A percentile compares a stretch with the other conserved stretches of the same genome.
Conservation (phyloP, 768 basidiomycete species). For the Tricholoma bakamatsutake region DNA sequence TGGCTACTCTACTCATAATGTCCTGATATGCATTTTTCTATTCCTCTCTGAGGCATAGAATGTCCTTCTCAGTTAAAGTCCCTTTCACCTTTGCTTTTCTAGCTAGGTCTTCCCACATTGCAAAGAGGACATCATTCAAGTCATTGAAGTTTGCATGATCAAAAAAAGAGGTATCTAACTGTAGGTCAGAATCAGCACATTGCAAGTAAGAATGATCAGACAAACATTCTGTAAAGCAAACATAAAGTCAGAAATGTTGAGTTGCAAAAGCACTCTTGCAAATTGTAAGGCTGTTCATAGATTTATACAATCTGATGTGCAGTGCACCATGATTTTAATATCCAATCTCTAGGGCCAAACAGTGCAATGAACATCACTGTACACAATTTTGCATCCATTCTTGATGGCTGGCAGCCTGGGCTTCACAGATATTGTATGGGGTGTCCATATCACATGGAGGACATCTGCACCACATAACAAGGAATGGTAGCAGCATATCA, state of each 20-base stretch:
- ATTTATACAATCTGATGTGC: constrained; percentile 56
- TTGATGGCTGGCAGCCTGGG: constrained; percentile 60
- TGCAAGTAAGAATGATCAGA: constrained; percentile 15
- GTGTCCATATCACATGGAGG: constrained; percentile 36
- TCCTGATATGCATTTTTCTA: too few relatives aligned
- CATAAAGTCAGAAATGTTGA: constrained; percentile 60
- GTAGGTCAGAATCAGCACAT: constrained; percentile 11
- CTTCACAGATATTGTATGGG: constrained; percentile 48
- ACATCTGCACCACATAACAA: constrained; percentile 47
- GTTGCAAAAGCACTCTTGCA: constrained; percentile 45
- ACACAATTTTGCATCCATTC: constrained; percentile 70
- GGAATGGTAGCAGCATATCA: constrained; percentile 54
- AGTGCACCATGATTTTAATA: constrained; percentile 68
- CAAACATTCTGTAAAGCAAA: constrained; percentile 67
- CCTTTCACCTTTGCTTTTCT: too few relatives aligned
- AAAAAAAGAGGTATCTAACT: constrained; percentile 69
- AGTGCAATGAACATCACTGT: constrained; percentile 65
- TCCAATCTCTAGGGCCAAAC: constrained; percentile 83
- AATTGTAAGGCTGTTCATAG: constrained; percentile 41
- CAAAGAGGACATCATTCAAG: too few relatives aligned
- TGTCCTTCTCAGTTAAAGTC: too few relatives aligned
- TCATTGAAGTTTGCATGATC: constrained; percentile 62
- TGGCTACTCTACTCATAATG: too few relatives aligned
- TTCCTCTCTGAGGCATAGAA: too few relatives aligned
- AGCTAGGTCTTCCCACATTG: too few relatives aligned